phyloP scores from a whole-genome alignment of 306 rosid genomes.

The Inga laurina region DNA sequence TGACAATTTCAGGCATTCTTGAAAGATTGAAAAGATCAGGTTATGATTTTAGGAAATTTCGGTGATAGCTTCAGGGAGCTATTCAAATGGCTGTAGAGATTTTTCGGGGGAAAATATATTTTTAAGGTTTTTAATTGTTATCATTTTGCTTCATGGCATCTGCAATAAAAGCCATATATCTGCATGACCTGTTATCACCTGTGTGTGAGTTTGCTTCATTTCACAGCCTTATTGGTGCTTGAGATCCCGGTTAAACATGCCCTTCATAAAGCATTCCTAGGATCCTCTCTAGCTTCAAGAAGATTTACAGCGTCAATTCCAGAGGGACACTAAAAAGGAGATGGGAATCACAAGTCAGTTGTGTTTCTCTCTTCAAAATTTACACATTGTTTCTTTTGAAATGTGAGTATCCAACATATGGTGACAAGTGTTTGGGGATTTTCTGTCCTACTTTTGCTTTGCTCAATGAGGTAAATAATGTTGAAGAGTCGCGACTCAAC shows the following conservation, averaged over 20 bases:
- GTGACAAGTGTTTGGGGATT: neutral
- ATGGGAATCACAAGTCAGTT: neutral
- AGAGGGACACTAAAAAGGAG: neutral
- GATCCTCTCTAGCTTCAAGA: neutral
- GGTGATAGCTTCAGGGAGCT: neutral
- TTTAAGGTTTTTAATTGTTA: neutral
- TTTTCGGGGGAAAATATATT: neutral
- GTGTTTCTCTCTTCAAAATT: neutral
- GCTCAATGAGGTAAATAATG: neutral
- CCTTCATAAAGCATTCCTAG: neutral
- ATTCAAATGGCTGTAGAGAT: neutral
- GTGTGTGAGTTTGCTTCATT: neutral
- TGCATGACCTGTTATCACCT: slow-evolving; percentile 3
- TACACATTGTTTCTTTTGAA: neutral
- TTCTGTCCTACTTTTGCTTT: neutral
- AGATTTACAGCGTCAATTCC: neutral
- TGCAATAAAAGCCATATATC: neutral
- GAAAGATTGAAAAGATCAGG: neutral
- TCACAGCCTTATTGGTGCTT: slow-evolving; percentile 22
- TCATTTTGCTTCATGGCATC: slow-evolving; percentile 24
- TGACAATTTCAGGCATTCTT: neutral
- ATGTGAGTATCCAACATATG: neutral
- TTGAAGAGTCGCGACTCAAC: neutral
- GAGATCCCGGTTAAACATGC: neutral
- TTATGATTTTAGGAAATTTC: neutral